These are phyloP conservation scores for Trichocomaceae sp. DNA, from an alignment of 2,329 filamentous ascomycete species.

Conservation along the genomic window DNA sequence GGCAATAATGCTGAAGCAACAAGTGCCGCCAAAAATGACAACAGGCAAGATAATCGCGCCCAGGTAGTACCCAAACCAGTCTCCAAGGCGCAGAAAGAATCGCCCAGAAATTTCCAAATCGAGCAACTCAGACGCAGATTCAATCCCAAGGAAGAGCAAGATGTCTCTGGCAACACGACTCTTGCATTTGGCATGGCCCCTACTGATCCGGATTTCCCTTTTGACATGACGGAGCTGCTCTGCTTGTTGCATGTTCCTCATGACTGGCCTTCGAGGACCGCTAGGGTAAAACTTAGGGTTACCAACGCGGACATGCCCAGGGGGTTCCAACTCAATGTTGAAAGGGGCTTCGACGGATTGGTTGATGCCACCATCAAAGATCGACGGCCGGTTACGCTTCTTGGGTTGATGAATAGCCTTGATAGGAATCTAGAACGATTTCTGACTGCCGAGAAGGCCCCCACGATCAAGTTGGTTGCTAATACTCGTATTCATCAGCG, in stretches of 20 bases:
- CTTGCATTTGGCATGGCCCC: slow-evolving; percentile 61
- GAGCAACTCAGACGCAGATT: slow-evolving; percentile 66
- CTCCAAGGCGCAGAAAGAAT: slow-evolving; percentile 56
- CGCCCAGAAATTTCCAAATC: slow-evolving; percentile 68
- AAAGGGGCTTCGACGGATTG: slow-evolving; percentile 64
- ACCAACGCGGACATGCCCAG: slow-evolving; percentile 64
- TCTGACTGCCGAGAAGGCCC: slow-evolving; percentile 62
- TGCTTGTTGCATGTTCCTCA: slow-evolving; percentile 61
- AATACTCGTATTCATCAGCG: slow-evolving; percentile 45
- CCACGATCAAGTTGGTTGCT: slow-evolving; percentile 63
- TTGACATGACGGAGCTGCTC: slow-evolving; percentile 62
- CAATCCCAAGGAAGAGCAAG: slow-evolving; percentile 42
- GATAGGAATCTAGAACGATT: slow-evolving; percentile 67
- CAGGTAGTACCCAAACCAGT: slow-evolving; percentile 55
- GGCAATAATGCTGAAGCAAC: slow-evolving; percentile 14
- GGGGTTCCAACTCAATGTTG: slow-evolving; percentile 69
- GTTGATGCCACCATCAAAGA: slow-evolving; percentile 47
- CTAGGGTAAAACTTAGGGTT: slow-evolving; percentile 55
- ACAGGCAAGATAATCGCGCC: neutral
- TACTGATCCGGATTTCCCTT: slow-evolving; percentile 79
- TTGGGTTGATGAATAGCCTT: slow-evolving; percentile 61
- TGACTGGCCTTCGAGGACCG: slow-evolving; percentile 50
- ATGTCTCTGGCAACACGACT: slow-evolving; percentile 39
- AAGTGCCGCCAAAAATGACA: neutral
- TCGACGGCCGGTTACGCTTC: slow-evolving; percentile 46